These are phyloP conservation scores for Phalaenopsis equestris DNA, from an alignment of 106 monocot genomes.

Conservation along the genomic window DNA sequence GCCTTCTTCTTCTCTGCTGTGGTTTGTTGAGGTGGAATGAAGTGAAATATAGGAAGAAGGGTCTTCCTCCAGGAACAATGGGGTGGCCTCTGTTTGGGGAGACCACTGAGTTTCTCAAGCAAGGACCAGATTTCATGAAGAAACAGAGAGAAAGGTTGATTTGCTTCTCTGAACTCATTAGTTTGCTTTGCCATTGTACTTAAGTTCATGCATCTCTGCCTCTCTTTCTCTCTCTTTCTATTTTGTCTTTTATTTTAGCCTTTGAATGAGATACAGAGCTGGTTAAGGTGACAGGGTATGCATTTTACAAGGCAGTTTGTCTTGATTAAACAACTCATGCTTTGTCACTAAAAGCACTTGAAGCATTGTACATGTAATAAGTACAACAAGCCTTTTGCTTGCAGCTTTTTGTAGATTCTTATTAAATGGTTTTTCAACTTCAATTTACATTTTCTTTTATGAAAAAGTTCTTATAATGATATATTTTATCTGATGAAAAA, in stretches of 20 bases:
- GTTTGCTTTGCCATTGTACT: neutral
- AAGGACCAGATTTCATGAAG: conserved; percentile 79
- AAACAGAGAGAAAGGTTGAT: conserved; percentile 59
- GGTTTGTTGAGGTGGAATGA: conserved; percentile 75
- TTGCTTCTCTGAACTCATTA: neutral
- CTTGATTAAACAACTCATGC: too few species aligned
- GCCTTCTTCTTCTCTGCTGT: conserved; percentile 30
- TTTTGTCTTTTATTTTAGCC: neutral
- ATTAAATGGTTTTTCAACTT: neutral
- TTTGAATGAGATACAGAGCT: neutral
- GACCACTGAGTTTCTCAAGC: conserved; percentile 87
- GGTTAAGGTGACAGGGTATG: too few species aligned
- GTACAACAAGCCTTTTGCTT: too few species aligned
- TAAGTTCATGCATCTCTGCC: neutral
- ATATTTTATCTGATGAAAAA: too few species aligned
- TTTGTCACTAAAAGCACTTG: too few species aligned
- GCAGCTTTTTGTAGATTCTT: neutral
- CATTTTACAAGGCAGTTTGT: too few species aligned
- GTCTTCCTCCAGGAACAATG: conserved; percentile 93
- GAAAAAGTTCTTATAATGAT: neutral
- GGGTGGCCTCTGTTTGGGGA: conserved; percentile 94
- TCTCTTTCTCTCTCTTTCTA: neutral
- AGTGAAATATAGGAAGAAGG: conserved; percentile 69
- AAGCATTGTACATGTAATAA: too few species aligned
- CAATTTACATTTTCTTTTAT: neutral